phyloP scores from a whole-genome alignment of 495 filamentous ascomycete species.

The Terfezia boudieri region DNA sequence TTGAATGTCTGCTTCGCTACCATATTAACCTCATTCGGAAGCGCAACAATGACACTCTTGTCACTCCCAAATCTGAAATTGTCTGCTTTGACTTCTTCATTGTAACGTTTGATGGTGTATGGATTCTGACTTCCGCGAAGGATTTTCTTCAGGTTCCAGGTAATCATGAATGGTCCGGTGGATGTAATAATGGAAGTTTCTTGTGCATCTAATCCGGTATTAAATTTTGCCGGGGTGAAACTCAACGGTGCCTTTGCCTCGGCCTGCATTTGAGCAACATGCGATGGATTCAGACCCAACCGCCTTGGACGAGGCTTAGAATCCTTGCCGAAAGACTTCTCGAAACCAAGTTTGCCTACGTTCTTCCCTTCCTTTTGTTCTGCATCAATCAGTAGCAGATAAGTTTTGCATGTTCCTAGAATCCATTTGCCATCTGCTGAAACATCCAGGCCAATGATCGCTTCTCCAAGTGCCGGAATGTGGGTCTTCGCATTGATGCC shows the following conservation, averaged over 20 bases:
- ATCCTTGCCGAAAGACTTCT: slow-evolving; percentile 79
- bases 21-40: slow-evolving; percentile 97
- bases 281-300: slow-evolving; percentile 61
- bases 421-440: slow-evolving; percentile 90
- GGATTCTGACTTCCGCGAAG: slow-evolving; percentile 55
- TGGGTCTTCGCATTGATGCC: slow-evolving; percentile 96
- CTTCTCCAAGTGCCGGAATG: slow-evolving; percentile 83
- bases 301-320: slow-evolving; percentile 82
- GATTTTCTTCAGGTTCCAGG: slow-evolving; percentile 85
- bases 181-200: slow-evolving; percentile 91
- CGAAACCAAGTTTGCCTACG: slow-evolving; percentile 90
- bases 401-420: slow-evolving; percentile 82
- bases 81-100: slow-evolving; percentile 90
- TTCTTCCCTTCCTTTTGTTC: slow-evolving; percentile 86
- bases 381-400: slow-evolving; percentile 79
- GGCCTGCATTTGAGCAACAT: slow-evolving; percentile 91
- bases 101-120: slow-evolving; percentile 89
- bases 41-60: slow-evolving; percentile 90
- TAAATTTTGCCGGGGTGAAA: slow-evolving; percentile 86
- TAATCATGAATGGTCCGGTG: slow-evolving; percentile 93
- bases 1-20: slow-evolving; percentile 63
- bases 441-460: slow-evolving; percentile 85
- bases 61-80: slow-evolving; percentile 95
- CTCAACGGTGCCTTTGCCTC: slow-evolving; percentile 68
- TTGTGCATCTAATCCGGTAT: slow-evolving; percentile 54